Evolutionary conservation across 129 eudicot genomes (phyloP).

Genomic region (Flaveria bidentis): DNA sequence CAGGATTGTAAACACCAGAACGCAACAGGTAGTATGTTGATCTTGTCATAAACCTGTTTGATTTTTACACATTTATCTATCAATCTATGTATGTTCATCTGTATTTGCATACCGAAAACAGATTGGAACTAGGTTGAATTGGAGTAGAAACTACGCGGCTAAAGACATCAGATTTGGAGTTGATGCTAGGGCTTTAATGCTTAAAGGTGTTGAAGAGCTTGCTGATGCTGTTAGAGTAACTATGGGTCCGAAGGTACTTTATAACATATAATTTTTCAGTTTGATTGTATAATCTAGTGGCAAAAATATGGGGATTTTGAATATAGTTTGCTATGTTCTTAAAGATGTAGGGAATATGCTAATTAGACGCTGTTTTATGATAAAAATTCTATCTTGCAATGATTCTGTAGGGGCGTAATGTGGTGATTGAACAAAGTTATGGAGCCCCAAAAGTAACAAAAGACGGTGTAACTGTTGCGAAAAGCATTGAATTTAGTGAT

Average conservation of each 20-base stretch:
- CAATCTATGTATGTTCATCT: slow-evolving; percentile 1
- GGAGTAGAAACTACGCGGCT: slow-evolving; percentile 85
- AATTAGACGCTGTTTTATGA: not conserved
- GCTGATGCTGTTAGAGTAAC: slow-evolving; percentile 97
- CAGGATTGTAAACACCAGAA: slow-evolving; percentile 53
- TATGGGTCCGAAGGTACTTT: slow-evolving; percentile 82
- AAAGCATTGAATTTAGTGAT: slow-evolving; percentile 78
- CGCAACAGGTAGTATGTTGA: slow-evolving; percentile 39
- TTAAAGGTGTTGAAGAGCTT: slow-evolving; percentile 82
- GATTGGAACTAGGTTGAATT: slow-evolving; percentile 62
- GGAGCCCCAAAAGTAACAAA: slow-evolving; percentile 94
- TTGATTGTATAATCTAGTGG: not conserved
- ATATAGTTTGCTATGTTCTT: too few species aligned
- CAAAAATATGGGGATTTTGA: too few species aligned
- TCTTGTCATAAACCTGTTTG: not conserved
- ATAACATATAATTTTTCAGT: not conserved
- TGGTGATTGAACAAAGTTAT: slow-evolving; percentile 81
- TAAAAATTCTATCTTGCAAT: not conserved
- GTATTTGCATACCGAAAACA: slow-evolving; percentile 20
- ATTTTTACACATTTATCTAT: not conserved
- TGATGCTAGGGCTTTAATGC: slow-evolving; percentile 82
- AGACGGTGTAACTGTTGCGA: slow-evolving; percentile 93
- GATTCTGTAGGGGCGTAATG: slow-evolving; percentile 68
- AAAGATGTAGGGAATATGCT: not conserved
- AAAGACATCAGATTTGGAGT: slow-evolving; percentile 86